phyloP scores from a whole-genome alignment of 2,329 filamentous ascomycete genomes.

The Penicillium capsulatum region DNA sequence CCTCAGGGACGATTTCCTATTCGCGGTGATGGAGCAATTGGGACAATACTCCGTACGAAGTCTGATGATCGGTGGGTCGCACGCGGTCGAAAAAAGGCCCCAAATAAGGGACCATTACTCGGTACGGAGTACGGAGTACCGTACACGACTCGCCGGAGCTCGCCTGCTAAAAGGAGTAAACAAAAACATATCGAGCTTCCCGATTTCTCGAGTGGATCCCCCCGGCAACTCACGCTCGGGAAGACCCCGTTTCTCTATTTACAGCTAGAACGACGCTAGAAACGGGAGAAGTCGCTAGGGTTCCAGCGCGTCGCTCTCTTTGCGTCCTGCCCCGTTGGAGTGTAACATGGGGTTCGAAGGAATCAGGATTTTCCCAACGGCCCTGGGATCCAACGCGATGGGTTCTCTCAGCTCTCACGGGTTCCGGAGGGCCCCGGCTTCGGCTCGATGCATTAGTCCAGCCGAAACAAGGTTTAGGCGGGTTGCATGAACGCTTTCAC shows the following conservation, averaged over 20 bases:
- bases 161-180: slow-evolving; percentile 4
- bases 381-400: slow-evolving; percentile 11
- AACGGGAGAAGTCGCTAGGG: slow-evolving; percentile 13
- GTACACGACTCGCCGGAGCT: no score
- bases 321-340: no score
- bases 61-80: slow-evolving; percentile 14
- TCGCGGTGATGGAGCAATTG: slow-evolving; percentile 3
- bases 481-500: slow-evolving; percentile 22
- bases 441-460: slow-evolving; percentile 29
- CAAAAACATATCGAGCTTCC: background rate
- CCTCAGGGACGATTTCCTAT: slow-evolving; percentile 5
- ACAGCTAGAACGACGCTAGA: slow-evolving; percentile 28
- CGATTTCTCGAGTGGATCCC: slow-evolving; percentile 14
- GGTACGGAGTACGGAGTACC: no score
- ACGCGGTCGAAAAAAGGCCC: slow-evolving; percentile 10
- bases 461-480: slow-evolving; percentile 22
- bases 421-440: slow-evolving; percentile 22
- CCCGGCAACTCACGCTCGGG: slow-evolving; percentile 11
- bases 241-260: slow-evolving; percentile 20
- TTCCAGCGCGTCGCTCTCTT: no score
- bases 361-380: slow-evolving; percentile 6
- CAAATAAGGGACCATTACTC: no score
- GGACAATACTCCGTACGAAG: no score
- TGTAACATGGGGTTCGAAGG: background rate
- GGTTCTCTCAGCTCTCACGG: slow-evolving; percentile 10